Conservation (phyloP, 2,329 filamentous ascomycete species). For the Mycocentrospora acerina region DNA sequence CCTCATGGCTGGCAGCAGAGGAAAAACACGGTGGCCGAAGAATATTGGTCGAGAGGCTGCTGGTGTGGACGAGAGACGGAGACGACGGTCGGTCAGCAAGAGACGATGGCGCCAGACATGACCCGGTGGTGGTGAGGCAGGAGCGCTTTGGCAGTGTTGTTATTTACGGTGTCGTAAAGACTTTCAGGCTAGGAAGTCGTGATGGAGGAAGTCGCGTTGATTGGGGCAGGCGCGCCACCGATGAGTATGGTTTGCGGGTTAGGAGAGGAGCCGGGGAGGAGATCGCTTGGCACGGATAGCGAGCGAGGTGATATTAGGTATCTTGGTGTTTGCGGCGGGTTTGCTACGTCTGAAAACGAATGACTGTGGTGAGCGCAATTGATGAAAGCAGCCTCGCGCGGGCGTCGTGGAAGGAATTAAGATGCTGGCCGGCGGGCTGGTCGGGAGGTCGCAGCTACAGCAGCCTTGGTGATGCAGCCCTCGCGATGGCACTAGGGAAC, state of each 20-base stretch:
- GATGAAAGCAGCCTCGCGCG: constrained; percentile 18
- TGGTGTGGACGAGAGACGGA: constrained; percentile 2
- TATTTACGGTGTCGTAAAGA: no score
- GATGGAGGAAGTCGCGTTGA: constrained; percentile 2
- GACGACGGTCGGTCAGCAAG: constrained; percentile 9
- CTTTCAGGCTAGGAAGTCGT: no score
- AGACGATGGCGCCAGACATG: constrained; percentile 15
- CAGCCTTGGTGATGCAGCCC: constrained; percentile 6
- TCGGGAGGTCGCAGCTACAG: constrained; percentile 13
- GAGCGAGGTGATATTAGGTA: constrained; percentile 17
- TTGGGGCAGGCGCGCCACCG: background rate
- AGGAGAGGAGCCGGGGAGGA: constrained; percentile 21
- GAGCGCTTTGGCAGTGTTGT: no score
- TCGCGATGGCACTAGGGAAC: constrained; percentile 7
- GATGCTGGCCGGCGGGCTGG: constrained; percentile 8
- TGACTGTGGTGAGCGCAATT: constrained; percentile 40
- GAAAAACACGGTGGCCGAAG: constrained; percentile 19
- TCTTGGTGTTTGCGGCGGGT: constrained; percentile 8
- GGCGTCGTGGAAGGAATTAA: constrained; percentile 17
- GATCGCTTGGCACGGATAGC: constrained; percentile 22
- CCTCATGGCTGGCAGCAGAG: constrained; percentile 36
- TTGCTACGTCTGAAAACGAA: constrained; percentile 35
- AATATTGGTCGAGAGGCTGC: constrained; percentile 17
- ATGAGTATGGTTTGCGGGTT: no score
- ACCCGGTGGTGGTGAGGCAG: constrained; percentile 6